Evolutionary conservation across 495 filamentous ascomycete species (phyloP).

Genomic region (Chaetomium fimeti): DNA sequence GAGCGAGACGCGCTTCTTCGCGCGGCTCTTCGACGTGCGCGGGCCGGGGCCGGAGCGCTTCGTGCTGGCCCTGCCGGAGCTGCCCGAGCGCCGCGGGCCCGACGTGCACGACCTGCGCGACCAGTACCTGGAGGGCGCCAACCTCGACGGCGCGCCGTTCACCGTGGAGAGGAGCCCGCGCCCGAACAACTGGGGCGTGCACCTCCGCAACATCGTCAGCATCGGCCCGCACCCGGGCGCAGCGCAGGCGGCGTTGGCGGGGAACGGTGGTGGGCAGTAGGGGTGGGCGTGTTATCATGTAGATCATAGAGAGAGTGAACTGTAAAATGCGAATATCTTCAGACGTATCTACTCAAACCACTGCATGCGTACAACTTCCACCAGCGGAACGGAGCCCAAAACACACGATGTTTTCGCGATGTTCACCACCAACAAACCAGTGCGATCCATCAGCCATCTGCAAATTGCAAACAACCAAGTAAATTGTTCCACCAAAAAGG

Average conservation of each 20-base stretch:
- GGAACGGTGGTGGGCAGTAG: background rate
- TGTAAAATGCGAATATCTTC: background rate
- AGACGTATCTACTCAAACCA: background rate
- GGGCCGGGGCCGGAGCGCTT: conserved; percentile 19
- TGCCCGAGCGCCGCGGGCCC: conserved; percentile 17
- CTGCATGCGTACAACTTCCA: background rate
- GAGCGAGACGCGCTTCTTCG: conserved; percentile 30
- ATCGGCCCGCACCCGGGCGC: background rate
- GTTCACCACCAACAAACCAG: background rate
- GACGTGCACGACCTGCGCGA: background rate
- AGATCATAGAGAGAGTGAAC: background rate
- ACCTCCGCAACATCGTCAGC: conserved; percentile 18
- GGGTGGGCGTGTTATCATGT: background rate
- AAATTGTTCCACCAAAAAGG: background rate
- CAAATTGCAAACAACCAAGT: background rate
- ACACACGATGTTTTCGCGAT: background rate
- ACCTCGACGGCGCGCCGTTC: conserved; percentile 23
- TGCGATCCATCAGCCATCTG: background rate
- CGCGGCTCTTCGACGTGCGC: conserved; percentile 19
- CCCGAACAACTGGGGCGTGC: conserved; percentile 31
- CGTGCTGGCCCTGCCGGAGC: conserved; percentile 26
- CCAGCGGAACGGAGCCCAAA: background rate
- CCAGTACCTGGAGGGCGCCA: conserved; percentile 24
- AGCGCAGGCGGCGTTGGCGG: background rate
- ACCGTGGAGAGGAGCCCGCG: conserved; percentile 25